A percentile compares a stretch with the other conserved stretches of the same genome.
Conservation (phyloP, 495 filamentous ascomycete genomes). For the Aspergillus conjunctus region DNA sequence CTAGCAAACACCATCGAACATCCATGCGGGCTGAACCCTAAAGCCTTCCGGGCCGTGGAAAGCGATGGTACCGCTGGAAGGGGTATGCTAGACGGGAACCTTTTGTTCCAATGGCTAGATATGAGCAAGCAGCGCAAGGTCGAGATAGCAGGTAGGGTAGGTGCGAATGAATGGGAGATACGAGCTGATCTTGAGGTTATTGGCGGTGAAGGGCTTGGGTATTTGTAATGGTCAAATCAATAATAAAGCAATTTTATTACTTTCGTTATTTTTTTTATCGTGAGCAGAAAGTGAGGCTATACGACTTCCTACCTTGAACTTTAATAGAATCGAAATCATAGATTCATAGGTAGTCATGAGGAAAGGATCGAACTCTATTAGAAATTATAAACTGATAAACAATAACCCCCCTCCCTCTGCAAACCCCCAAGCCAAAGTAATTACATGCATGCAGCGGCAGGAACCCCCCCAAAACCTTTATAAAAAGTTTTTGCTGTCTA, state of each 20-base stretch:
- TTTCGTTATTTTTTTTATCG: background rate
- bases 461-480: too few relatives aligned
- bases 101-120: constrained; percentile 68
- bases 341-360: too few relatives aligned
- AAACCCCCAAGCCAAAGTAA: too few relatives aligned
- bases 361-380: too few relatives aligned
- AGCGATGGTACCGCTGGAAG: constrained; percentile 53
- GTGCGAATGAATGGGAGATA: constrained; percentile 59
- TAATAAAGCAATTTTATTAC: background rate
- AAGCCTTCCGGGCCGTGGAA: constrained; percentile 65
- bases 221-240: constrained; percentile 33
- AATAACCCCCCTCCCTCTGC: too few relatives aligned
- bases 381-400: too few relatives aligned
- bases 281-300: too few relatives aligned
- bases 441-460: too few relatives aligned
- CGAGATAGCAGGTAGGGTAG: constrained; percentile 70
- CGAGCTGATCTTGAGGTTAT: constrained; percentile 62
- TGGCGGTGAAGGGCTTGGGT: constrained; percentile 59
- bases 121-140: constrained; percentile 64
- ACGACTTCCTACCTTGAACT: too few relatives aligned
- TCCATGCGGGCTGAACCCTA: constrained; percentile 77
- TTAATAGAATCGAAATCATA: too few relatives aligned
- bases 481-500: too few relatives aligned
- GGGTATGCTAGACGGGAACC: constrained; percentile 63
- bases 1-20: constrained; percentile 75